Evolutionary conservation across 257 asterid species (phyloP), one percentile per base, ranked within the genome.

Genomic region (Forsythia suspensa): DNA sequence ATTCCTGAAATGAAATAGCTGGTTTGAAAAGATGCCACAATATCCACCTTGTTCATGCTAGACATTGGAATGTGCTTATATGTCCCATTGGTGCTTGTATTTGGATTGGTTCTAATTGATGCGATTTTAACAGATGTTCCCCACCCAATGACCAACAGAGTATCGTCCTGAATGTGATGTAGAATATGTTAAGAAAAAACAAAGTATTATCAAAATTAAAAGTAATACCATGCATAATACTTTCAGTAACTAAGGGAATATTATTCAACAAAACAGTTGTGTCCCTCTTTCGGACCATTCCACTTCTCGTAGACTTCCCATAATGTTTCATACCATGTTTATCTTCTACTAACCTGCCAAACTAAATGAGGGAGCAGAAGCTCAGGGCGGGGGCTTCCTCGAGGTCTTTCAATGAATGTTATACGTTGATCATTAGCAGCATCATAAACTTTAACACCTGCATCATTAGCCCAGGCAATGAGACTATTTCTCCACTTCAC

Each of bases 401-500:
- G 93, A 73, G 99, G 99, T 84, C 92, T 86, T 86, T 96, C 97
- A 55, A 96, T 94, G 83, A 89, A 96, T 72, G 98, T 91, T 75
- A 96, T 85, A 38, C 97, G 95, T 81, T 89, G 97, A 88, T 94
- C 96, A 86, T 89, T 92, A 87, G 91, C 93, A 84, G 99, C 89
- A 90, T 96, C 99, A 81, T 94, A 96, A 75, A 96, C 98, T 89
- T 96, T 96, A 37, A 94, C 95, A 81, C 99, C 99, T 74, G 95
- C 73, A 67, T 96, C 98, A 85, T 96, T 96, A 79, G 99, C 99
- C 99, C 99, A 96, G 63, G 98, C 99, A 82, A 96, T 87, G 77
- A 94, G 97, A 88, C 82, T 92, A 82, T 82, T 80, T 87, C 97
- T 90, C 99, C 99, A 96, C 86, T 96, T 96, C 70, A 96, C 92